Percentiles rank a stretch among this genome's conserved stretches.
Conservation (phyloP, 176 grass and related monocot genomes). For the Cocos nucifera region DNA sequence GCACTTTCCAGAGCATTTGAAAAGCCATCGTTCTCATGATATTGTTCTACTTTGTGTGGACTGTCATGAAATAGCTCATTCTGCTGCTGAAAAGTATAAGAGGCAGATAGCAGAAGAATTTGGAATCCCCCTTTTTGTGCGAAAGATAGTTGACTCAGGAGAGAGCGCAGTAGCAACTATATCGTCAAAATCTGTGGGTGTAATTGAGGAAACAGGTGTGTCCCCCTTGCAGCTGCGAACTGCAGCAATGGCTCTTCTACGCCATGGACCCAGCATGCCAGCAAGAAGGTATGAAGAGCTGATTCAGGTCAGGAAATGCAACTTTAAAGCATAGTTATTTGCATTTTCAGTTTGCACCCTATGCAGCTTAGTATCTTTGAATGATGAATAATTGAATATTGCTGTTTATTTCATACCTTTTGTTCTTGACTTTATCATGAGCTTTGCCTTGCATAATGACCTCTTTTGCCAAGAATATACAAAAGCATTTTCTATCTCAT, state of each 20-base stretch:
- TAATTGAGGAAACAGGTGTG: slow-evolving; percentile 46
- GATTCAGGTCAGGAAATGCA: slow-evolving; percentile 37
- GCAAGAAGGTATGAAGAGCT: slow-evolving; percentile 58
- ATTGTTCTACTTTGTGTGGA: slow-evolving; percentile 96
- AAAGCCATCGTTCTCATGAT: slow-evolving; percentile 96
- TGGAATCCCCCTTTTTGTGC: slow-evolving; percentile 81
- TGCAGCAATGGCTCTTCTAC: slow-evolving; percentile 90
- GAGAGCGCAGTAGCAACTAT: slow-evolving; percentile 39
- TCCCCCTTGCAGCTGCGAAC: slow-evolving; percentile 83
- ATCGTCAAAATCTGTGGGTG: slow-evolving; percentile 23
- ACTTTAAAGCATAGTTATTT: too few species aligned
- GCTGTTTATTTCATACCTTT: slow-evolving; percentile 1
- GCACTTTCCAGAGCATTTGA: slow-evolving; percentile 97
- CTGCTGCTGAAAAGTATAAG: slow-evolving; percentile 84
- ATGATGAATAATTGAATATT: not conserved
- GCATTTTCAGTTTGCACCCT: too few species aligned
- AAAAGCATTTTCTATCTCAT: too few species aligned
- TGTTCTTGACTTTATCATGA: not conserved
- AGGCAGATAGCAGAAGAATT: slow-evolving; percentile 72
- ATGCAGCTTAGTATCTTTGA: too few species aligned
- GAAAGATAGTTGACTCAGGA: slow-evolving; percentile 80
- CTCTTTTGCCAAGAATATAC: too few species aligned
- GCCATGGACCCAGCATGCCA: slow-evolving; percentile 91
- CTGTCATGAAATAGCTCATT: slow-evolving; percentile 84
- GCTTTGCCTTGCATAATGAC: too few species aligned